Percentiles rank a stretch among this genome's conserved stretches.
Evolutionary conservation across 192 early-diverging fungal species (phyloP).

Genomic region (Coemansia brasiliensis): DNA sequence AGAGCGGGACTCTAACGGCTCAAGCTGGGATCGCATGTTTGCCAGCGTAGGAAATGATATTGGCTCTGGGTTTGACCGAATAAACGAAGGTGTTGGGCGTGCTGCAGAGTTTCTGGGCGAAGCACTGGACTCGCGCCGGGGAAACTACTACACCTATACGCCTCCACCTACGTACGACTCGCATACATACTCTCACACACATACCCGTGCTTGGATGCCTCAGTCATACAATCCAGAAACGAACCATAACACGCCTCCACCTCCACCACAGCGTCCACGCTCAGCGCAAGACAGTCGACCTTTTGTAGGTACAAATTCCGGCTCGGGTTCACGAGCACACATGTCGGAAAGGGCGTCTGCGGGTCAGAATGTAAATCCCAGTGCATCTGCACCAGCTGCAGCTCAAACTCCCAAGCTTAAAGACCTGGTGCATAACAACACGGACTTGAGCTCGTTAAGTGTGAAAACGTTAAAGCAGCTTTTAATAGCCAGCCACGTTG

Average conservation of each 20-base stretch:
- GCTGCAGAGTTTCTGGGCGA: conserved; percentile 13
- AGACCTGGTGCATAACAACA: conserved; percentile 44
- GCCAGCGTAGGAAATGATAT: conserved; percentile 40
- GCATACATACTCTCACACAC: conserved; percentile 25
- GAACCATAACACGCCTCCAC: not conserved
- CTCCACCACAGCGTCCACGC: conserved; percentile 19
- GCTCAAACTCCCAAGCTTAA: conserved; percentile 18
- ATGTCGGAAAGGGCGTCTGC: not conserved
- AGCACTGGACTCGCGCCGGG: not conserved
- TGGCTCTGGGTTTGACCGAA: conserved; percentile 33
- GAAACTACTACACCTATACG: not conserved
- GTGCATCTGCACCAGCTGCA: not conserved
- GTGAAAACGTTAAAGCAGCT: conserved; percentile 70
- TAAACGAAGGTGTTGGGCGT: conserved; percentile 32
- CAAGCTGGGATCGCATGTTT: conserved; percentile 48
- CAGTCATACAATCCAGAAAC: too few species aligned
- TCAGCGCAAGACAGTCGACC: conserved; percentile 15
- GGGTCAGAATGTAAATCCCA: not conserved
- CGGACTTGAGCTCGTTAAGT: conserved; percentile 60
- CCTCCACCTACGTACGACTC: conserved; percentile 1
- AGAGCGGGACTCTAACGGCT: not conserved
- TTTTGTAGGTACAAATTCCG: not conserved
- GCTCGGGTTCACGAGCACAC: too few species aligned
- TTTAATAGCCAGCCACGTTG: conserved; percentile 64
- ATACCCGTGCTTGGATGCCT: not conserved